These are phyloP conservation scores for Solanum verrucosum DNA, from an alignment of 257 asterid genomes.

Conservation along the genomic window DNA sequence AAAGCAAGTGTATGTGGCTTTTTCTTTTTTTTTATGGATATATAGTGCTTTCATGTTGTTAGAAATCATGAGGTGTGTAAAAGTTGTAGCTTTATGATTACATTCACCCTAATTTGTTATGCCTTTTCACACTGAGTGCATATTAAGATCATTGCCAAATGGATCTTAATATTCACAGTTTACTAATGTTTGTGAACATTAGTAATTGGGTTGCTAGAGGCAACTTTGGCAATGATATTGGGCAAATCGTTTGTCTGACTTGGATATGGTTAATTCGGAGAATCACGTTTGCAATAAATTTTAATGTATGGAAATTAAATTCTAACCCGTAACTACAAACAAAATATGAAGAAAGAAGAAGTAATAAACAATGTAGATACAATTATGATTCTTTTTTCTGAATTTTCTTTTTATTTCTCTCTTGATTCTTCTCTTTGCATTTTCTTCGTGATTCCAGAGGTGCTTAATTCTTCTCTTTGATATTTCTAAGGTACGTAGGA, in stretches of 20 bases:
- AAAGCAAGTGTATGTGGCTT: neutral
- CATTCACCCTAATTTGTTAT: neutral
- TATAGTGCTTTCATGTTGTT: neutral
- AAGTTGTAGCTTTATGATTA: neutral
- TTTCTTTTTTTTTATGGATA: too few relatives aligned
- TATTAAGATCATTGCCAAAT: neutral
- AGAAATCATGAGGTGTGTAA: neutral
- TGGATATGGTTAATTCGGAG: neutral
- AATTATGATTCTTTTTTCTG: neutral
- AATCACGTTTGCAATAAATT: neutral
- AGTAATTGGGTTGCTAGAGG: neutral
- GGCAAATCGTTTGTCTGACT: neutral
- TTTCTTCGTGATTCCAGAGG: neutral
- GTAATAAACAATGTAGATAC: neutral
- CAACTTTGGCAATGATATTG: neutral
- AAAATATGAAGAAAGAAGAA: neutral
- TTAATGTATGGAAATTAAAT: too few relatives aligned
- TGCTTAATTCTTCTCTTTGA: too few relatives aligned
- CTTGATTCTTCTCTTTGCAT: neutral
- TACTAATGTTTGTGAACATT: neutral
- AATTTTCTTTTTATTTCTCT: neutral
- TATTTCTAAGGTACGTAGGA: neutral
- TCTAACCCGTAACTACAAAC: neutral
- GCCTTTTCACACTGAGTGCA: neutral
- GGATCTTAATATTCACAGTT: neutral